Evolutionary conservation across 2,329 filamentous ascomycete genomes (phyloP).

Genomic region (Xylaria sp.): DNA sequence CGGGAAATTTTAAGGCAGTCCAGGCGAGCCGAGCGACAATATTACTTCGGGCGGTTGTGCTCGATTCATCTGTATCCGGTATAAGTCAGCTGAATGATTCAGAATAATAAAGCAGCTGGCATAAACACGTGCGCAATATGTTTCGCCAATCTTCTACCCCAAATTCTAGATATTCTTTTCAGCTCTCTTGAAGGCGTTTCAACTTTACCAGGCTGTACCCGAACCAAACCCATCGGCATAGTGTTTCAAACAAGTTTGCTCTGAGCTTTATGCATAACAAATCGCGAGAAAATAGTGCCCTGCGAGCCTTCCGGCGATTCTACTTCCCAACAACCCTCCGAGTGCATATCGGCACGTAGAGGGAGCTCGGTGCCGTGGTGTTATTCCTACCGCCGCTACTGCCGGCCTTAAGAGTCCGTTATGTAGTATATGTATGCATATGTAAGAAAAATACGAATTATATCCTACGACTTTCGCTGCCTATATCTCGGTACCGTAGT

Average conservation of each 20-base stretch:
- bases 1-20: too few species aligned
- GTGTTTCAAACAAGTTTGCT: conserved; percentile 3
- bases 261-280: background rate
- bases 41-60: background rate
- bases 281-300: background rate
- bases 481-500: too few species aligned
- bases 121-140: background rate
- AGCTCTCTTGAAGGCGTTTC: background rate
- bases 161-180: background rate
- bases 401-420: too few species aligned
- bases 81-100: too few species aligned
- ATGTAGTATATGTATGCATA: too few species aligned
- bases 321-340: too few species aligned
- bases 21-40: background rate
- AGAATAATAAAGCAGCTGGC: too few species aligned
- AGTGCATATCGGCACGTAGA: background rate
- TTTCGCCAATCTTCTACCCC: background rate
- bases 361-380: background rate
- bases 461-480: too few species aligned
- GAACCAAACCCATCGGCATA: background rate
- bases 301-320: background rate
- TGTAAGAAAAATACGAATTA: too few species aligned
- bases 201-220: background rate
- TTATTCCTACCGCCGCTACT: background rate
- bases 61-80: background rate